Conservation (phyloP, 2,329 filamentous ascomycete genomes). For the Apiospora arundinis region DNA sequence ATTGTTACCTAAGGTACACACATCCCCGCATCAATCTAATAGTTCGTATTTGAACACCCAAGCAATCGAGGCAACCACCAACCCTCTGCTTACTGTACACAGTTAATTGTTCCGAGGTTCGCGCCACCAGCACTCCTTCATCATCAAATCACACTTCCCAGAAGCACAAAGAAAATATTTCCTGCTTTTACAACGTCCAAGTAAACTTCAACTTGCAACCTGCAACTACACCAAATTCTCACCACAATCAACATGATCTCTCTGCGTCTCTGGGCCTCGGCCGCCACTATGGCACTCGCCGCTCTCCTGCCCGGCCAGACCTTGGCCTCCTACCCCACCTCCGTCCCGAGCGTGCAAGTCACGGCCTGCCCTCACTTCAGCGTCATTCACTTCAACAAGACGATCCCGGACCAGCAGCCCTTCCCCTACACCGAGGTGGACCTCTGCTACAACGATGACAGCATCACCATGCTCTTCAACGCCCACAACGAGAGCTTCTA, state of each 20-base stretch:
- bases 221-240: not conserved
- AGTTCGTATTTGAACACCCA: not conserved
- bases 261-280: not conserved
- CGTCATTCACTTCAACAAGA: constrained; percentile 47
- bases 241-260: not conserved
- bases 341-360: constrained; percentile 41
- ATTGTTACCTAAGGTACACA: not conserved
- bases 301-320: not conserved
- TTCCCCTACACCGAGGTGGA: constrained; percentile 54
- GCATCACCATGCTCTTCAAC: constrained; percentile 50
- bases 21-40: not conserved
- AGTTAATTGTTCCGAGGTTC: not conserved
- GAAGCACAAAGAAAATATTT: not conserved
- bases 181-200: not conserved
- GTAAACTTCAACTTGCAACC: not conserved
- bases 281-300: not conserved
- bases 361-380: constrained; percentile 46
- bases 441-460: constrained; percentile 52
- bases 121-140: not conserved
- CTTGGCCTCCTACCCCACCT: constrained; percentile 1
- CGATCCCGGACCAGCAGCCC: constrained; percentile 47
- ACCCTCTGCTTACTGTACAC: not conserved
- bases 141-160: not conserved
- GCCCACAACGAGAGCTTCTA: constrained; percentile 54
- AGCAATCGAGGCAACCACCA: not conserved